Evolutionary conservation across 208 protist species (phyloP).

Genomic region (Wallacemonas sp.): DNA sequence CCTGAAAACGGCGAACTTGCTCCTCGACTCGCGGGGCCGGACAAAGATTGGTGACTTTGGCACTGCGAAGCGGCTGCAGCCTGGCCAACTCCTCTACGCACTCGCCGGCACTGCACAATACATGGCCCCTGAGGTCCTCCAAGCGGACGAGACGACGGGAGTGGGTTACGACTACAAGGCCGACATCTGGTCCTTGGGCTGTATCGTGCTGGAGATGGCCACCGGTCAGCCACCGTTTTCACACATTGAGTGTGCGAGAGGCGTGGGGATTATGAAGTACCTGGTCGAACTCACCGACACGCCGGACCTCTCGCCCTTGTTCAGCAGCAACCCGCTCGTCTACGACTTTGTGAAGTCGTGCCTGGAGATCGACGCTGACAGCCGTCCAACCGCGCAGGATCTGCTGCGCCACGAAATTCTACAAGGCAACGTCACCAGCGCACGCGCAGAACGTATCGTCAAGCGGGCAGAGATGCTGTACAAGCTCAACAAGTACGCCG

Average conservation of each 20-base stretch:
- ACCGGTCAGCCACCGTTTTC: constrained; percentile 79
- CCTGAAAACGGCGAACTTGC: constrained; percentile 91
- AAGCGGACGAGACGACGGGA: constrained; percentile 41
- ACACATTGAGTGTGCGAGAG: constrained; percentile 62
- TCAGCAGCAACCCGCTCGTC: constrained; percentile 61
- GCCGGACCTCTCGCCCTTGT: constrained; percentile 75
- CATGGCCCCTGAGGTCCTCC: constrained; percentile 93
- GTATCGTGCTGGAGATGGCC: constrained; percentile 87
- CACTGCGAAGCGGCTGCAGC: constrained; percentile 80
- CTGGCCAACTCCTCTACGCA: constrained; percentile 74
- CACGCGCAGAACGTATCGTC: constrained; percentile 53
- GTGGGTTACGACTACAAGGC: constrained; percentile 86
- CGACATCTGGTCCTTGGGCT: constrained; percentile 91
- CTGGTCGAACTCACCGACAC: constrained; percentile 71
- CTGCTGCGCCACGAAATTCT: constrained; percentile 75
- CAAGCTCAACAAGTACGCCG: constrained; percentile 78
- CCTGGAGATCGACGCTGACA: constrained; percentile 66
- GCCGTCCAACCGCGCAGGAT: constrained; percentile 69
- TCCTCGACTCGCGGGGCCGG: constrained; percentile 73
- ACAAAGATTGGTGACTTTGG: constrained; percentile 96
- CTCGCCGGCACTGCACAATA: constrained; percentile 89
- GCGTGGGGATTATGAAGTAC: constrained; percentile 86
- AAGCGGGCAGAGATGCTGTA: constrained; percentile 71
- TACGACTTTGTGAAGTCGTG: constrained; percentile 81
- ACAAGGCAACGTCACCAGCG: constrained; percentile 50